phyloP scores from a whole-genome alignment of 495 filamentous ascomycete species.

The Melanomma pulvis-pyrius region DNA sequence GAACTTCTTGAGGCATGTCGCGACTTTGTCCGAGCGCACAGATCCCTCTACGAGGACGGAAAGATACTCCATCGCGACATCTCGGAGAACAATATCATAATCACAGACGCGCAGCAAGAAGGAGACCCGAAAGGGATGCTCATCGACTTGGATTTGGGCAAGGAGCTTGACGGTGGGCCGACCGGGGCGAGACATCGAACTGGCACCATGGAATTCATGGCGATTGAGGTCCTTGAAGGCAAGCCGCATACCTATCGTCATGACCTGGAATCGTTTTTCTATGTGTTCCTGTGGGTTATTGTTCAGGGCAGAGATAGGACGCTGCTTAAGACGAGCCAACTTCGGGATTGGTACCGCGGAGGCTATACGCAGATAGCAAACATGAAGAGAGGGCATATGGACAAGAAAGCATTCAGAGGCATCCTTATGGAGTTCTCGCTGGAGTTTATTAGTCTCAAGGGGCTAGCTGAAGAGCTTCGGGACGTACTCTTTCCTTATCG shows the following conservation, averaged over 20 bases:
- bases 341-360: conserved; percentile 43
- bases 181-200: conserved; percentile 45
- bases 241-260: conserved; percentile 12
- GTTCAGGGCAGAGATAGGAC: conserved; percentile 3
- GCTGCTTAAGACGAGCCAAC: conserved; percentile 39
- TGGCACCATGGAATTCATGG: conserved; percentile 52
- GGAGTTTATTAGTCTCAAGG: conserved; percentile 40
- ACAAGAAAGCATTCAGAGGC: conserved; percentile 37
- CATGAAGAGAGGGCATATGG: conserved; percentile 38
- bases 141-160: conserved; percentile 46
- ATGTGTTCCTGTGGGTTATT: conserved; percentile 14
- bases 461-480: conserved; percentile 41
- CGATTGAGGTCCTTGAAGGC: conserved; percentile 39
- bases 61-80: too few species aligned
- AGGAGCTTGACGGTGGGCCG: conserved; percentile 28
- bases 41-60: too few species aligned
- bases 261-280: conserved; percentile 20
- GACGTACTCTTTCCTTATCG: conserved; percentile 44
- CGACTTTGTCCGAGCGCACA: too few species aligned
- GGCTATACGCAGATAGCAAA: conserved; percentile 40
- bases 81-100: too few species aligned
- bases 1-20: too few species aligned
- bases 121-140: conserved; percentile 40
- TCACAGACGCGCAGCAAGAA: conserved; percentile 23
- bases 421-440: conserved; percentile 44